Conservation (phyloP, 1,139 yeast species). For the Saccharomyces hybrid region DNA sequence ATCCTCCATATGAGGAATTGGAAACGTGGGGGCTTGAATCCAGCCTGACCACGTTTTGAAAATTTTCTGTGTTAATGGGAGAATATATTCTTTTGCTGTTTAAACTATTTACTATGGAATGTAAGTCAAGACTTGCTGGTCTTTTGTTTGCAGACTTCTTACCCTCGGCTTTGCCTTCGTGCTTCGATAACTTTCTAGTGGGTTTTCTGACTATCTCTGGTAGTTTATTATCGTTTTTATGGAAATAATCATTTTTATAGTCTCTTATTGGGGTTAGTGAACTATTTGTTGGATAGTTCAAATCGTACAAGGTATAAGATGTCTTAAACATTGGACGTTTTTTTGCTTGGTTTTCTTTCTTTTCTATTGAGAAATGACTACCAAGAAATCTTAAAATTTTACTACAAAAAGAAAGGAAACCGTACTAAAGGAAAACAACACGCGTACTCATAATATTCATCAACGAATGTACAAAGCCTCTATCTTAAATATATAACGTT, state of each 20-base stretch:
- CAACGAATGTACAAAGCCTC: not conserved
- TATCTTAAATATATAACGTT: not conserved
- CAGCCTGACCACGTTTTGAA: conserved; percentile 8
- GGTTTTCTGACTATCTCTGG: conserved; percentile 8
- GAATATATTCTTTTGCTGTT: conserved; percentile 27
- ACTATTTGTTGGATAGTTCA: conserved; percentile 18
- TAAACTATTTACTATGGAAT: conserved; percentile 7
- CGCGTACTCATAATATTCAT: not conserved
- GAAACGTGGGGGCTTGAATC: not conserved
- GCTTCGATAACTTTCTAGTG: not conserved
- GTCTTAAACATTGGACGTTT: conserved; percentile 22
- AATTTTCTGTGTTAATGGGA: conserved; percentile 17
- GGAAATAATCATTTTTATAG: conserved; percentile 26
- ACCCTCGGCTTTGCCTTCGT: not conserved
- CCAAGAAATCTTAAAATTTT: not conserved
- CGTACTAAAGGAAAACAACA: not conserved
- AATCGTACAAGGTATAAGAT: conserved; percentile 18
- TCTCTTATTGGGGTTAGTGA: conserved; percentile 30
- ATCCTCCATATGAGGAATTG: not conserved
- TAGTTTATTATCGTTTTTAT: conserved; percentile 19
- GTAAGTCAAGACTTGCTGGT: conserved; percentile 15
- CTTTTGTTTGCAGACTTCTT: conserved; percentile 11
- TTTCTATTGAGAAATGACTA: not conserved
- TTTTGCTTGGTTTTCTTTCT: not conserved
- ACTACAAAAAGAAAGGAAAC: not conserved